phyloP scores from a whole-genome alignment of 2,329 filamentous ascomycete genomes.

The Xylariaceae sp. region DNA sequence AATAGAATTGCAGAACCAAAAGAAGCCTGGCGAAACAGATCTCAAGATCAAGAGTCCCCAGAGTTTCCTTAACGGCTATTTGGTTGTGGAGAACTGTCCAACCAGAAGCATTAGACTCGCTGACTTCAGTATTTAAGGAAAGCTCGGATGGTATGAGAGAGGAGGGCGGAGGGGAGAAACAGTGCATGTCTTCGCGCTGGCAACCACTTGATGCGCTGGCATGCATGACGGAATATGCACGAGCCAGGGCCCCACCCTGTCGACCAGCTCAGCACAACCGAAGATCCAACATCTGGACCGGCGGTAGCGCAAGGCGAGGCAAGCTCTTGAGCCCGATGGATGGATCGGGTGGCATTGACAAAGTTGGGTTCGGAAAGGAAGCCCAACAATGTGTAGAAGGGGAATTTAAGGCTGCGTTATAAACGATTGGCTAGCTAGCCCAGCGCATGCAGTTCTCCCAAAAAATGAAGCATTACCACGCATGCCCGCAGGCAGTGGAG shows the following conservation, averaged over 20 bases:
- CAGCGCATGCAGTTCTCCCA: conserved; percentile 25
- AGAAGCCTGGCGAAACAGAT: conserved; percentile 34
- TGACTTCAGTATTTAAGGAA: conserved; percentile 38
- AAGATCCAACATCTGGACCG: conserved; percentile 29
- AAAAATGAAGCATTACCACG: conserved; percentile 26
- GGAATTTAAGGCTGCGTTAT: conserved; percentile 24
- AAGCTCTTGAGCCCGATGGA: conserved; percentile 27
- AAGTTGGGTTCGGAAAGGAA: conserved; percentile 24
- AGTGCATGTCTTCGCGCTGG: conserved; percentile 39
- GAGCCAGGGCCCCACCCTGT: conserved; percentile 43
- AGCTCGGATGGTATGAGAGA: conserved; percentile 35
- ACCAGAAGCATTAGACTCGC: conserved; percentile 39
- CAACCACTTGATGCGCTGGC: conserved; percentile 50
- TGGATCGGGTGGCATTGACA: conserved; percentile 22
- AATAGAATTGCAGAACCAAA: conserved; percentile 27
- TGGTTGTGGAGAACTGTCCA: conserved; percentile 39
- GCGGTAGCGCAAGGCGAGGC: conserved; percentile 32
- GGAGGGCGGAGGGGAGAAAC: conserved; percentile 30
- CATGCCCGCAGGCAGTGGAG: conserved; percentile 25
- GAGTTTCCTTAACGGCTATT: conserved; percentile 29
- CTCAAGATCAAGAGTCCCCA: conserved; percentile 28
- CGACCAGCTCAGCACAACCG: conserved; percentile 40
- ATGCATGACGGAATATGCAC: conserved; percentile 60
- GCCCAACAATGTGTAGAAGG: conserved; percentile 16
- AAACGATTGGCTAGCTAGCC: conserved; percentile 25